Percentiles rank a stretch among this genome's conserved stretches.
phyloP scores from a whole-genome alignment of 2,329 filamentous ascomycete species.

The Pseudogymnoascus sp. region DNA sequence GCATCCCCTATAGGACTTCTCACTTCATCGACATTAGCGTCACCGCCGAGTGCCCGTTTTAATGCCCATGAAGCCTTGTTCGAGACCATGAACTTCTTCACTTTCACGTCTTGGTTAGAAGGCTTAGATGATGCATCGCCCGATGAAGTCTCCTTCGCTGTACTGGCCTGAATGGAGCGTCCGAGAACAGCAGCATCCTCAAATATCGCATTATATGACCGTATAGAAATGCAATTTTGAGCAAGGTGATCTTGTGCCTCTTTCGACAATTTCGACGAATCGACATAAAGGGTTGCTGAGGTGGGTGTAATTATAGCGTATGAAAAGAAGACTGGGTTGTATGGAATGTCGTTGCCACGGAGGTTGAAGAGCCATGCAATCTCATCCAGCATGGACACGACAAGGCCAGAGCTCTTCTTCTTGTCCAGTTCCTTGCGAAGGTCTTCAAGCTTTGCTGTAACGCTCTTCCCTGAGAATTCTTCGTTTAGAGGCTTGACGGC shows the following conservation, averaged over 20 bases:
- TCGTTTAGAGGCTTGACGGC: conserved; percentile 64
- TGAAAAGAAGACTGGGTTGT: conserved; percentile 97
- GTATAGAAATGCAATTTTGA: conserved; percentile 62
- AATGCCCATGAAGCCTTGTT: conserved; percentile 91
- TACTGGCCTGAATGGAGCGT: conserved; percentile 27
- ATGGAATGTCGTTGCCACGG: conserved; percentile 88
- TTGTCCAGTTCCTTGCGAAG: conserved; percentile 87
- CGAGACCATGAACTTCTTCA: conserved; percentile 71
- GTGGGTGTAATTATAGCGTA: conserved; percentile 81
- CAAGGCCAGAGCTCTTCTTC: conserved; percentile 78
- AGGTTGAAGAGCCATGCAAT: conserved; percentile 98
- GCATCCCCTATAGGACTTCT: conserved; percentile 83
- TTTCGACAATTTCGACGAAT: conserved; percentile 66
- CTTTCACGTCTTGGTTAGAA: conserved; percentile 27
- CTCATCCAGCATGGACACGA: conserved; percentile 93
- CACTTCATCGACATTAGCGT: conserved; percentile 75
- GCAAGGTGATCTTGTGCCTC: conserved; percentile 65
- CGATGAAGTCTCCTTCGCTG: conserved; percentile 24
- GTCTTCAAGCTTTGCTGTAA: conserved; percentile 74
- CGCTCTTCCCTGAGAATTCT: conserved; percentile 74
- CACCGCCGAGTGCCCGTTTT: conserved; percentile 76
- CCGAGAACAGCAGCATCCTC: conserved; percentile 64
- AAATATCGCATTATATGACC: conserved; percentile 78
- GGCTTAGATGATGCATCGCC: conserved; percentile 27
- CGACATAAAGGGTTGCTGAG: conserved; percentile 74